A percentile compares a stretch with the other conserved stretches of the same genome.
Conservation (phyloP, 176 grass and related monocot genomes). For the Eleusine coracana region DNA sequence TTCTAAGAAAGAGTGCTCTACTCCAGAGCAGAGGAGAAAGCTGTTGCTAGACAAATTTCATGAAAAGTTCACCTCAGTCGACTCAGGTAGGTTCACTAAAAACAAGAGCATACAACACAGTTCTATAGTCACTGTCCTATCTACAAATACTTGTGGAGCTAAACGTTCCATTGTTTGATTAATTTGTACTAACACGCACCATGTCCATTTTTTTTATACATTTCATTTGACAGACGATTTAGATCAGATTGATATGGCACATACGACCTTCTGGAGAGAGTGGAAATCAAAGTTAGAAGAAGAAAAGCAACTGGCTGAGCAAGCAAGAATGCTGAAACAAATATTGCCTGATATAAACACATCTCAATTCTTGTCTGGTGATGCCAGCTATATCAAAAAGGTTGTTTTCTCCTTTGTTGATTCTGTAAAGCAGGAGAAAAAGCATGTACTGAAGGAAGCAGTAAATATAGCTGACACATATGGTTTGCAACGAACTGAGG, state of each 20-base stretch:
- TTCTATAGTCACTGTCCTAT: neutral
- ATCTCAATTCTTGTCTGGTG: slow-evolving; percentile 73
- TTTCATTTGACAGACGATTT: slow-evolving; percentile 68
- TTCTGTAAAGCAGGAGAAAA: slow-evolving; percentile 77
- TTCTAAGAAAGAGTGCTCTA: slow-evolving; percentile 79
- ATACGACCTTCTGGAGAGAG: slow-evolving; percentile 87
- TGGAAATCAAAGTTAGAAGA: slow-evolving; percentile 95
- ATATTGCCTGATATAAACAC: slow-evolving; percentile 81
- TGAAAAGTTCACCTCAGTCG: slow-evolving; percentile 68
- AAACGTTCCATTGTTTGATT: slow-evolving; percentile 12
- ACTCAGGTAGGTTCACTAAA: slow-evolving; percentile 67
- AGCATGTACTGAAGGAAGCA: slow-evolving; percentile 84
- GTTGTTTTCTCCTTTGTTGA: slow-evolving; percentile 78
- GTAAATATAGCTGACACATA: slow-evolving; percentile 82
- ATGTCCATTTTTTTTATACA: slow-evolving; percentile 31
- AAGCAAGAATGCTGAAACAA: slow-evolving; percentile 73
- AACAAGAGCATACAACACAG: slow-evolving; percentile 21
- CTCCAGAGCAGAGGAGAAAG: slow-evolving; percentile 82
- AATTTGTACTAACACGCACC: slow-evolving; percentile 28
- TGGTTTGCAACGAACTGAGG: slow-evolving; percentile 80
- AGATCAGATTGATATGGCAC: slow-evolving; percentile 67
- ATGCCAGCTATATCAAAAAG: slow-evolving; percentile 72
- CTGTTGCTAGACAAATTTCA: slow-evolving; percentile 81
- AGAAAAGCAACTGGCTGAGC: slow-evolving; percentile 83
- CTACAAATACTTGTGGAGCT: slow-evolving; percentile 27